phyloP scores from a whole-genome alignment of 192 early-diverging fungal genomes.

The Gaertneriomyces semiglobifer region DNA sequence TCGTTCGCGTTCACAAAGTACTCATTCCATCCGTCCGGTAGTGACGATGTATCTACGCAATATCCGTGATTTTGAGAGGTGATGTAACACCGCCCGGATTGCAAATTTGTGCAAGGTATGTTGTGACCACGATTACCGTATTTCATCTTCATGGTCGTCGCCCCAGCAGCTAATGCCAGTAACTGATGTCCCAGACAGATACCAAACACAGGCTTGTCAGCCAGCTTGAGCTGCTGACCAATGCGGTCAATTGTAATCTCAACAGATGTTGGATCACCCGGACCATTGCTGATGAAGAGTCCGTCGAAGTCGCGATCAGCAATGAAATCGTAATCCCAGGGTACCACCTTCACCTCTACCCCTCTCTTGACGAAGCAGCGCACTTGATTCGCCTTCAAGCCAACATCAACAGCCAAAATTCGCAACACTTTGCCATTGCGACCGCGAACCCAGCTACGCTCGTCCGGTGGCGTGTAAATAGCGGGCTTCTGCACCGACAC shows the following conservation, averaged over 20 bases:
- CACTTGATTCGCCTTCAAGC: slow-evolving; percentile 99
- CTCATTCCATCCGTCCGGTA: slow-evolving; percentile 73
- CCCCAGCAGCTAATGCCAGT: slow-evolving; percentile 88
- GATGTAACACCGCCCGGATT: slow-evolving; percentile 96
- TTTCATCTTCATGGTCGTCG: slow-evolving; percentile 91
- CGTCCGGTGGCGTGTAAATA: slow-evolving; percentile 53
- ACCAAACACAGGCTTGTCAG: slow-evolving; percentile 92
- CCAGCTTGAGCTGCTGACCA: slow-evolving; percentile 57
- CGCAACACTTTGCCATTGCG: slow-evolving; percentile 70
- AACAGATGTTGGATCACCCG: slow-evolving; percentile 91
- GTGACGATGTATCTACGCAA: slow-evolving; percentile 80
- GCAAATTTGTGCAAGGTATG: slow-evolving; percentile 96
- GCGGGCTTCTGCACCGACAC: slow-evolving; percentile 83
- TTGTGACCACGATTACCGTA: slow-evolving; percentile 99
- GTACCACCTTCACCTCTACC: slow-evolving; percentile 89
- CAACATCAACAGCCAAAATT: slow-evolving; percentile 92
- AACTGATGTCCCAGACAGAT: slow-evolving; percentile 99
- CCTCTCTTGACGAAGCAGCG: slow-evolving; percentile 95
- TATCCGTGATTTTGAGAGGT: slow-evolving; percentile 99
- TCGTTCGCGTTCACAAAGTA: slow-evolving; percentile 99
- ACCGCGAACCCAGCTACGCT: slow-evolving; percentile 43
- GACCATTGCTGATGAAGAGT: slow-evolving; percentile 87
- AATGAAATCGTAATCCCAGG: slow-evolving; percentile 94
- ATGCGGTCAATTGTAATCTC: slow-evolving; percentile 74
- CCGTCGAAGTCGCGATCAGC: slow-evolving; percentile 79